Conservation (phyloP, 2,329 filamentous ascomycete species). For the Ascocoryne sarcoides region DNA sequence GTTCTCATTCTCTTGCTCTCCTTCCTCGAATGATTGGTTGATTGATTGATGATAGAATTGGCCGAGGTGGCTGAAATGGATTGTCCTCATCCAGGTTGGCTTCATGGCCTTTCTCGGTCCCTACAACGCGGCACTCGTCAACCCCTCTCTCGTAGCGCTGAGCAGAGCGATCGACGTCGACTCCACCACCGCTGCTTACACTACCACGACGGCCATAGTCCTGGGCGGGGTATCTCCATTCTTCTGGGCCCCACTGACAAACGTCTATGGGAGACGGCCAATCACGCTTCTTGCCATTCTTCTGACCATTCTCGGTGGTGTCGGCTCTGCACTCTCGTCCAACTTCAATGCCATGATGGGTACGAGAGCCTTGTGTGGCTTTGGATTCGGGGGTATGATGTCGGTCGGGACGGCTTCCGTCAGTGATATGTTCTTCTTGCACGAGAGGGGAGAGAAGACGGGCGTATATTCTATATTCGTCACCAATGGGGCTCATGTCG, state of each 20-base stretch:
- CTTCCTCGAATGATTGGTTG: conserved; percentile 1
- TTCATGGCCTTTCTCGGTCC: conserved; percentile 27
- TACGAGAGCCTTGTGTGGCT: conserved; percentile 21
- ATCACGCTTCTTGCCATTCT: conserved; percentile 23
- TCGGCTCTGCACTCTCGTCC: conserved; percentile 18
- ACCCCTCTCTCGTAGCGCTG: conserved; percentile 24
- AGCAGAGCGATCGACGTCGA: conserved; percentile 17
- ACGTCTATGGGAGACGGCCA: conserved; percentile 25
- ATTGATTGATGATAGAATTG: conserved; percentile 19
- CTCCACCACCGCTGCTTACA: conserved; percentile 21
- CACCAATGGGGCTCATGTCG: conserved; percentile 26
- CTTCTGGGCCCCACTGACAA: conserved; percentile 22
- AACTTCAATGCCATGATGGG: conserved; percentile 20
- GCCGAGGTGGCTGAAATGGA: conserved; percentile 27
- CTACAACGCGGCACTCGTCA: conserved; percentile 25
- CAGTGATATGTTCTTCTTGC: conserved; percentile 26
- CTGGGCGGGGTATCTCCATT: conserved; percentile 25
- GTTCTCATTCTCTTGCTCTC: too few relatives aligned
- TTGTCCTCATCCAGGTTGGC: conserved; percentile 25
- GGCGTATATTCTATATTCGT: conserved; percentile 26
- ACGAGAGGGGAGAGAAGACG: conserved; percentile 25
- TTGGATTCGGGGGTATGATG: conserved; percentile 27
- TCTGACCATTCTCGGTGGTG: conserved; percentile 23
- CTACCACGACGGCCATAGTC: conserved; percentile 25
- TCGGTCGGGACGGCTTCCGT: conserved; percentile 24